Percentiles rank a stretch among this genome's conserved stretches.
These are phyloP conservation scores for Amaranthus cruentus DNA, from an alignment of 148 eudicot species.

Conservation along the genomic window DNA sequence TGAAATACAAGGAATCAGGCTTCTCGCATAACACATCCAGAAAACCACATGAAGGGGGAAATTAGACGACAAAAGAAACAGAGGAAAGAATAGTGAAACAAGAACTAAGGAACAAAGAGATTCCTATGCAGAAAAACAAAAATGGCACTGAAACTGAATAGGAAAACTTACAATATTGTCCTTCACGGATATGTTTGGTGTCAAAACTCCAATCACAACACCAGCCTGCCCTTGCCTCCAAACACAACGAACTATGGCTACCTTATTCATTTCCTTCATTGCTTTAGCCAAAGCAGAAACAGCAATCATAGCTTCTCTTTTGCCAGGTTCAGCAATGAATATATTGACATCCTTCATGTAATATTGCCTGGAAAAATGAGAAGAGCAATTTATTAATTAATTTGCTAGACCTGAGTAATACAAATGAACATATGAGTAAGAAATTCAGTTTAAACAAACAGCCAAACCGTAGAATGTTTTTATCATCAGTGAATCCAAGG, in stretches of 20 bases:
- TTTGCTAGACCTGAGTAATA: neutral
- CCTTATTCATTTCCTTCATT: conserved; percentile 88
- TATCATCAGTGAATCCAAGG: conserved; percentile 81
- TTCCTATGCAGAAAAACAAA: neutral
- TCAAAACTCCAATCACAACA: conserved; percentile 81
- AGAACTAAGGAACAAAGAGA: neutral
- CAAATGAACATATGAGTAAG: neutral
- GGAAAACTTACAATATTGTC: conserved; percentile 58
- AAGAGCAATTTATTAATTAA: neutral
- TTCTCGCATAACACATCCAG: conserved; percentile 33
- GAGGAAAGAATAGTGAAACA: neutral
- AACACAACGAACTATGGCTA: conserved; percentile 90
- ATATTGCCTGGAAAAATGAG: conserved; percentile 55
- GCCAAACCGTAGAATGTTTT: conserved; percentile 73
- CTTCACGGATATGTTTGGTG: conserved; percentile 76
- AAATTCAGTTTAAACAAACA: conserved; percentile 14
- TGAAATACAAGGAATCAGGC: conserved; percentile 97
- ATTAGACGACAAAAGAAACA: neutral
- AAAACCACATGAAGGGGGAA: conserved; percentile 16
- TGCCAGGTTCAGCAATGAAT: conserved; percentile 93
- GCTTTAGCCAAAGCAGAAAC: conserved; percentile 92
- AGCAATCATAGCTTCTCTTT: conserved; percentile 59
- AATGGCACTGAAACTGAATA: neutral
- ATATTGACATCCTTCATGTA: conserved; percentile 89
- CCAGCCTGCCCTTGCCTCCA: conserved; percentile 92